Conservation (phyloP, 306 rosid genomes). For the Quercus robur region DNA sequence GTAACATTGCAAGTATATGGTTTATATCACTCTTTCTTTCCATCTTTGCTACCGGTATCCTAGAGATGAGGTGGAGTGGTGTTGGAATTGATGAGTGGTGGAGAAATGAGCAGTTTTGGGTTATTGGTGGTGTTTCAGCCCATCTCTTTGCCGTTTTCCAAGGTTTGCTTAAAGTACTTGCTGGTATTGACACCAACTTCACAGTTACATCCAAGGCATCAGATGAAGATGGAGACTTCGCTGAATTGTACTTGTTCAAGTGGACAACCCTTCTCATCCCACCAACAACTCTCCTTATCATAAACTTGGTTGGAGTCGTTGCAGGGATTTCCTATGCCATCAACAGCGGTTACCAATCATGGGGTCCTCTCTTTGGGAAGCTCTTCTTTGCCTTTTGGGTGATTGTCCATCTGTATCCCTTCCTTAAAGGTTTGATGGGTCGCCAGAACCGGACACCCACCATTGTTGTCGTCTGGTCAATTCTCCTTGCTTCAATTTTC, state of each 20-base stretch:
- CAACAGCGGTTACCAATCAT: constrained; percentile 95
- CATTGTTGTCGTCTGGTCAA: constrained; percentile 90
- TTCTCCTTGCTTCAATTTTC: constrained; percentile 91
- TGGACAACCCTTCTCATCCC: constrained; percentile 99
- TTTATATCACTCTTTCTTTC: constrained; percentile 91
- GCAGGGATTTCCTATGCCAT: constrained; percentile 92
- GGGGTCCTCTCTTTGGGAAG: constrained; percentile 98
- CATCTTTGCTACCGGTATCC: constrained; percentile 93
- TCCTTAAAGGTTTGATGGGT: constrained; percentile 99
- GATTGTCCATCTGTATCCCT: constrained; percentile 88
- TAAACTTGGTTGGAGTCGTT: constrained; percentile 91
- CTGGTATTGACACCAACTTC: constrained; percentile 95
- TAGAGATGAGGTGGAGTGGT: constrained; percentile 99
- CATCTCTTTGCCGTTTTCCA: constrained; percentile 93
- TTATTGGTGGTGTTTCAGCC: constrained; percentile 93
- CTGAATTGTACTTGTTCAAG: constrained; percentile 90
- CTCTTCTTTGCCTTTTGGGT: constrained; percentile 99
- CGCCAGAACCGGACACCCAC: constrained; percentile 96
- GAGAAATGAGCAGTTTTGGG: constrained; percentile 98
- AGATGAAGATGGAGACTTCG: constrained; percentile 85
- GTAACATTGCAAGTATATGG: constrained; percentile 97
- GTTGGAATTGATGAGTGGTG: constrained; percentile 98
- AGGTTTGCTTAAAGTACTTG: constrained; percentile 94
- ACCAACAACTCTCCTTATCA: constrained; percentile 84
- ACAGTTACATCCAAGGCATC: constrained; percentile 90